phyloP scores from a whole-genome alignment of 1,284 basidiomycete genomes.

The Neolentinus lepideus region DNA sequence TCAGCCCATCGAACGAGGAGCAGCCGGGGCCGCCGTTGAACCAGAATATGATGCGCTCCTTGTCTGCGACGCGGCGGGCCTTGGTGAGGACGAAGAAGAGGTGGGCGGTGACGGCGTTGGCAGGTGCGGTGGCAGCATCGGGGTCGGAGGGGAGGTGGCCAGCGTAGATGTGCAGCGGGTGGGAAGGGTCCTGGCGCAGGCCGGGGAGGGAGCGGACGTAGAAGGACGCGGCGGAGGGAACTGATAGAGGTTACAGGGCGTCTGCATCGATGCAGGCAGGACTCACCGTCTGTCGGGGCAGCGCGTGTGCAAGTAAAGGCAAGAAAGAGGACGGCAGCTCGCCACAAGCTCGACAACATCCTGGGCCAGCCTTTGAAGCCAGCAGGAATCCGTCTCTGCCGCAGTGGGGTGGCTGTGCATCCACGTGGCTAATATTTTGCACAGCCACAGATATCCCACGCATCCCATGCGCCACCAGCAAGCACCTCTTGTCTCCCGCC shows the following conservation, averaged over 20 bases:
- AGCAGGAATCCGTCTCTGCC: neutral
- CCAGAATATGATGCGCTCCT: constrained; percentile 90
- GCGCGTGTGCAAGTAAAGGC: constrained; percentile 12
- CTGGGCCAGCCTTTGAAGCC: neutral
- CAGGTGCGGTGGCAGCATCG: constrained; percentile 36
- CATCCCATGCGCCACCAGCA: too few species aligned
- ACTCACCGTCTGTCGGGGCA: constrained; percentile 43
- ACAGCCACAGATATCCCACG: neutral
- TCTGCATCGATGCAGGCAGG: neutral
- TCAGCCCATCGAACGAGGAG: constrained; percentile 92
- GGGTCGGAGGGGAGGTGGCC: constrained; percentile 82
- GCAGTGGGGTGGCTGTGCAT: neutral
- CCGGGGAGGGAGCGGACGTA: constrained; percentile 76
- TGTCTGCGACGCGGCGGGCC: constrained; percentile 82
- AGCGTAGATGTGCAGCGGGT: constrained; percentile 75
- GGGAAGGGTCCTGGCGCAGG: constrained; percentile 60
- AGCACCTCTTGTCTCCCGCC: neutral
- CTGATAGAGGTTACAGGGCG: constrained; percentile 23
- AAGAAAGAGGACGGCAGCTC: neutral
- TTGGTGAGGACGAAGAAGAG: constrained; percentile 90
- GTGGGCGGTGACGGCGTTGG: constrained; percentile 65
- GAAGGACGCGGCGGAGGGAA: constrained; percentile 78
- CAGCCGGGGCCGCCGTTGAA: constrained; percentile 97
- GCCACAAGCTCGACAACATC: neutral
- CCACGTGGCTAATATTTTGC: neutral